A percentile compares a stretch with the other conserved stretches of the same genome.
These are phyloP conservation scores for Barnettozyma wickerhamii DNA, from an alignment of 805 yeast genomes.

Conservation along the genomic window DNA sequence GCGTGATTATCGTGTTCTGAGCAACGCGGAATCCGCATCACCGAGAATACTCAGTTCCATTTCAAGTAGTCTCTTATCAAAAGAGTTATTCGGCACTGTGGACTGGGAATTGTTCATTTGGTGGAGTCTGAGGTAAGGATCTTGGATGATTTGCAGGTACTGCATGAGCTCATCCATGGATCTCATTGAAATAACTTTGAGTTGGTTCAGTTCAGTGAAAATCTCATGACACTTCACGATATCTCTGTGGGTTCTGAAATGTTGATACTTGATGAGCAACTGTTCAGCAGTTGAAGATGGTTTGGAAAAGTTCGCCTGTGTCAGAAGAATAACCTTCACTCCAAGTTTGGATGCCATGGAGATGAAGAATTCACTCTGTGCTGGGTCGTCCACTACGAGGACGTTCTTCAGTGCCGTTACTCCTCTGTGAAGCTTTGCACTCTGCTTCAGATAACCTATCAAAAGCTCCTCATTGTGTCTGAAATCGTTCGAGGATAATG, in stretches of 20 bases:
- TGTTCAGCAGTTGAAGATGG: conserved; percentile 19
- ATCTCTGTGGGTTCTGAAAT: conserved; percentile 10
- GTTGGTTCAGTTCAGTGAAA: not conserved
- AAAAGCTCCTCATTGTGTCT: conserved; percentile 8
- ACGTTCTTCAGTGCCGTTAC: conserved; percentile 14
- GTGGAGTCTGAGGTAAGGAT: conserved; percentile 10
- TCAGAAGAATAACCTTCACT: conserved; percentile 17
- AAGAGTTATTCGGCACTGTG: conserved; percentile 1
- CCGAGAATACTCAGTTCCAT: conserved; percentile 22
- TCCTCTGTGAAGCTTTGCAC: conserved; percentile 6
- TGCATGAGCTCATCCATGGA: conserved; percentile 9
- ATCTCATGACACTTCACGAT: conserved; percentile 10
- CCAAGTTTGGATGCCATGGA: conserved; percentile 17
- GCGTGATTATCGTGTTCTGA: not conserved
- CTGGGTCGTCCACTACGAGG: conserved; percentile 20
- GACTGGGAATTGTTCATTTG: conserved; percentile 4
- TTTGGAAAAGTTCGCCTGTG: conserved; percentile 12
- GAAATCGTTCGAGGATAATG: conserved; percentile 10
- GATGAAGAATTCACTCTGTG: conserved; percentile 19
- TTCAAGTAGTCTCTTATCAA: conserved; percentile 13
- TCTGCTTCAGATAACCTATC: conserved; percentile 12
- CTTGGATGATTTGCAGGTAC: conserved; percentile 9
- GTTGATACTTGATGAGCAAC: conserved; percentile 9
- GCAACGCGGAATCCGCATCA: conserved; percentile 12
- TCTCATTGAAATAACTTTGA: conserved; percentile 10